These are phyloP conservation scores for Alternaria alternata DNA, from an alignment of 2,329 filamentous ascomycete genomes.

Conservation along the genomic window DNA sequence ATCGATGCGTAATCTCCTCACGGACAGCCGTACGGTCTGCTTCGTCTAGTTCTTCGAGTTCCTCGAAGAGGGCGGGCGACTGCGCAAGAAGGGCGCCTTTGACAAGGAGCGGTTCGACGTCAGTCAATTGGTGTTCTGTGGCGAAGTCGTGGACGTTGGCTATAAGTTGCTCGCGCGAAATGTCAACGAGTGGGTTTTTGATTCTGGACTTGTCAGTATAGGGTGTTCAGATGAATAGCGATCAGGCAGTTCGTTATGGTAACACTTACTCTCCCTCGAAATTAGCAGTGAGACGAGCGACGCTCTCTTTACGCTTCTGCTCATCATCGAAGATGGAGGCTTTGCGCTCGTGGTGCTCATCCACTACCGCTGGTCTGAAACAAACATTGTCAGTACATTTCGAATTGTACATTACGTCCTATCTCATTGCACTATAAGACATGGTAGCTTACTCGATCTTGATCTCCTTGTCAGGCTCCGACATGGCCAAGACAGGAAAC, in stretches of 20 bases:
- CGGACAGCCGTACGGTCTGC: constrained; percentile 66
- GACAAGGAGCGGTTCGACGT: constrained; percentile 65
- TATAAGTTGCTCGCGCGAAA: constrained; percentile 63
- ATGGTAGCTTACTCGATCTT: constrained; percentile 26
- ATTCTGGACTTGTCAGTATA: constrained; percentile 52
- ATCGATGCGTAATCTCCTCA: constrained; percentile 71
- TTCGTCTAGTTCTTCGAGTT: constrained; percentile 69
- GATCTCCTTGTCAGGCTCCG: constrained; percentile 27
- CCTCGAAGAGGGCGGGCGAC: constrained; percentile 69
- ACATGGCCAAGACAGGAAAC: constrained; percentile 5
- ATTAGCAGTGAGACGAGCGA: constrained; percentile 40
- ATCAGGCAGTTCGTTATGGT: too few species aligned
- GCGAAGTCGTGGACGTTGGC: constrained; percentile 69
- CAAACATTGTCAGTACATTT: constrained; percentile 8
- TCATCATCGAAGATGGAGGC: constrained; percentile 34
- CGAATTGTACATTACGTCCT: too few species aligned
- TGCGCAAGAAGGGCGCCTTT: constrained; percentile 72
- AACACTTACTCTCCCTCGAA: constrained; percentile 45
- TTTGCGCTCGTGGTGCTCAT: constrained; percentile 28
- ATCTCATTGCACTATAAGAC: neutral
- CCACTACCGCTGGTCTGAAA: constrained; percentile 23
- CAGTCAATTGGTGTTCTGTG: constrained; percentile 64
- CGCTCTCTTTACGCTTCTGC: constrained; percentile 33
- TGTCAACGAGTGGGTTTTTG: constrained; percentile 64
- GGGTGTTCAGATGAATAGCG: neutral